Evolutionary conservation across 1,139 yeast genomes (phyloP), one percentile per base, ranked within the genome.

Genomic region (Hansenula sp.): DNA sequence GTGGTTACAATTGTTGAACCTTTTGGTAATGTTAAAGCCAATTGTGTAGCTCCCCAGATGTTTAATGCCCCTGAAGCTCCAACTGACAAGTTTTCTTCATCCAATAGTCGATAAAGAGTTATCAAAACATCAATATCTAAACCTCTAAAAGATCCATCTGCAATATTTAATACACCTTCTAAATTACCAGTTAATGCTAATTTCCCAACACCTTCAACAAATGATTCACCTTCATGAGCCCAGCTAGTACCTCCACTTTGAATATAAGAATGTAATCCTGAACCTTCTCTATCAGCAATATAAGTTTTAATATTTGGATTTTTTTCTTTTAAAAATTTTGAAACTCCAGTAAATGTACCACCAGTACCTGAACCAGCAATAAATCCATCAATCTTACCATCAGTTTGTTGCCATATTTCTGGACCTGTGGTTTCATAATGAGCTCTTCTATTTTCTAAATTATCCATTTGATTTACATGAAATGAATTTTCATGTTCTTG

Each of bases 181-280:
- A 51, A 34, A 36, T 52, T 52, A 6, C 49, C 54, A 10, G 53
- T 47, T 8, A 48, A 37, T 18, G 43, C 47, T 30, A 45, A 34
- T 39, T 51, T 50, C 11, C 56, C 56, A 32, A 52, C 39, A 9
- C 56, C 56, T 32, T 52, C 56, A 14, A 51, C 48, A 31, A 52
- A 51, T 6, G 55, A 51, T 4, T 32, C 32, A 2, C 56, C 56
- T 37, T 52, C 56, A 13, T 46, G 32, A 2, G 42, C 51, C 53
- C 53, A 50, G 14, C 29, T 43, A 2, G 35, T 34, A 29, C 56
- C 56, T 10, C 36, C 30, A 5, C 45, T 30, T 10, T 41, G 47
- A 12, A 52, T 40, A 29, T 39, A 52, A 4, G 49, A 44, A 21
- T 46, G 46, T n/a, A 52, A 36, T 2, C 55, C 55, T 14, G 55